phyloP scores from a whole-genome alignment of 108 stramenopile genomes.

The Schizochytrium sp. region DNA sequence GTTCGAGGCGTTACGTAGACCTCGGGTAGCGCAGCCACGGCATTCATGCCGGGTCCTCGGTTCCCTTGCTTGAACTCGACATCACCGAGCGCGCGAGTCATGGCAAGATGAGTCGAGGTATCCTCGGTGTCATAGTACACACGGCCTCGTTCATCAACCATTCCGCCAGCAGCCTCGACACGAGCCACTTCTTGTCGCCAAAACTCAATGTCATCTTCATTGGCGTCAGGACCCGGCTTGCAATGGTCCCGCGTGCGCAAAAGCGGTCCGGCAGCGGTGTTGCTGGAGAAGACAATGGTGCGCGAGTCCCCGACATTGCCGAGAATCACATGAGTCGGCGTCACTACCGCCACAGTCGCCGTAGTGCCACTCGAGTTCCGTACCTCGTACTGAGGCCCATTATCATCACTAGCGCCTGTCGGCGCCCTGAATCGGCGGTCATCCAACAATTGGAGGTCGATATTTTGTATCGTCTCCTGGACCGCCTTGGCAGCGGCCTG shows the following conservation, averaged over 20 bases:
- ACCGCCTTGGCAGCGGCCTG: background rate
- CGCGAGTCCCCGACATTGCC: background rate
- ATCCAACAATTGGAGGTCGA: background rate
- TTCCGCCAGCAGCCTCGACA: background rate
- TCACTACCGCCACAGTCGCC: background rate
- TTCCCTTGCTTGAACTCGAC: background rate
- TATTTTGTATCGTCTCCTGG: background rate
- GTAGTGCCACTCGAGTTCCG: background rate
- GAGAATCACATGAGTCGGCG: background rate
- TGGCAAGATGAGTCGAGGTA: background rate
- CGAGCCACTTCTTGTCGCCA: background rate
- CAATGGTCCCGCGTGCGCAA: background rate
- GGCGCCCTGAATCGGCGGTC: background rate
- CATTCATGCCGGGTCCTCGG: background rate
- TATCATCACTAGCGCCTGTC: background rate
- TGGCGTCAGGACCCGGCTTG: background rate
- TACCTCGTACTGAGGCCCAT: background rate
- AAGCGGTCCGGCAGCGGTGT: background rate
- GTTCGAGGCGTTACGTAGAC: background rate
- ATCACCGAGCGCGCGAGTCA: conserved; percentile 5
- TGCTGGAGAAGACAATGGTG: background rate
- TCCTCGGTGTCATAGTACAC: background rate
- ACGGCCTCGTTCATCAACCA: background rate
- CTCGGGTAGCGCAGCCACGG: background rate
- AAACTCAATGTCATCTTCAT: background rate